Percentiles rank a stretch among this genome's conserved stretches.
phyloP scores from a whole-genome alignment of 2,329 filamentous ascomycete genomes.

The Tolypocladium amazonense region DNA sequence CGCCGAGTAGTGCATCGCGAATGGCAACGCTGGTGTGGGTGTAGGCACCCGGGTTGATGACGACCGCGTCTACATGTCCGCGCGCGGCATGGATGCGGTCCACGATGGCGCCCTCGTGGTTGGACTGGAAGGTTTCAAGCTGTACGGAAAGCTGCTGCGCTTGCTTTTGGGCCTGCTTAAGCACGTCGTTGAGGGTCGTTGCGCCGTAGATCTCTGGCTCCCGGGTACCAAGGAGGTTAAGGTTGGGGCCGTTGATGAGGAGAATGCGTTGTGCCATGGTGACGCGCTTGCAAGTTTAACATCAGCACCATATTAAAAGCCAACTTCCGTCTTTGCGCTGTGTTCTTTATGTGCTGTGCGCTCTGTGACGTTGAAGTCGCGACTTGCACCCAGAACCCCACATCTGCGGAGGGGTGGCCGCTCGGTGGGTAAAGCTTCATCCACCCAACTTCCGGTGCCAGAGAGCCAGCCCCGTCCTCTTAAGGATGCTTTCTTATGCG shows the following conservation, averaged over 20 bases:
- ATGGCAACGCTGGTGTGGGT: slow-evolving; percentile 70
- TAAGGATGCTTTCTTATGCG: no score
- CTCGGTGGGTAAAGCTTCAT: slow-evolving; percentile 15
- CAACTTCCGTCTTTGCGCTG: no score
- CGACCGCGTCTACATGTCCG: slow-evolving; percentile 44
- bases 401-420: neutral
- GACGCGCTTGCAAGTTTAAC: neutral
- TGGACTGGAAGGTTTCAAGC: slow-evolving; percentile 59
- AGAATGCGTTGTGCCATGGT: slow-evolving; percentile 41
- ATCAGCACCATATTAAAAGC: no score
- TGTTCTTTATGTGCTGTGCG: neutral
- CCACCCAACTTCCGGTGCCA: neutral
- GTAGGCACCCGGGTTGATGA: slow-evolving; percentile 68
- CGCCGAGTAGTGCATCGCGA: slow-evolving; percentile 61
- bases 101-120: slow-evolving; percentile 65
- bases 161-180: slow-evolving; percentile 35
- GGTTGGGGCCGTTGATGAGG: slow-evolving; percentile 72
- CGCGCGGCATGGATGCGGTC: slow-evolving; percentile 60
- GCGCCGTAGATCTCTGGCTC: slow-evolving; percentile 66
- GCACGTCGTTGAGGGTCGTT: slow-evolving; percentile 55
- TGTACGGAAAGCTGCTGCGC: slow-evolving; percentile 33
- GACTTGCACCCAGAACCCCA: neutral
- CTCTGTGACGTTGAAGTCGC: neutral
- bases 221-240: slow-evolving; percentile 67
- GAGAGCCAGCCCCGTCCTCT: neutral